These are phyloP conservation scores for Phytophthora hibernalis DNA, from an alignment of 352 stramenopile genomes.

Conservation along the genomic window DNA sequence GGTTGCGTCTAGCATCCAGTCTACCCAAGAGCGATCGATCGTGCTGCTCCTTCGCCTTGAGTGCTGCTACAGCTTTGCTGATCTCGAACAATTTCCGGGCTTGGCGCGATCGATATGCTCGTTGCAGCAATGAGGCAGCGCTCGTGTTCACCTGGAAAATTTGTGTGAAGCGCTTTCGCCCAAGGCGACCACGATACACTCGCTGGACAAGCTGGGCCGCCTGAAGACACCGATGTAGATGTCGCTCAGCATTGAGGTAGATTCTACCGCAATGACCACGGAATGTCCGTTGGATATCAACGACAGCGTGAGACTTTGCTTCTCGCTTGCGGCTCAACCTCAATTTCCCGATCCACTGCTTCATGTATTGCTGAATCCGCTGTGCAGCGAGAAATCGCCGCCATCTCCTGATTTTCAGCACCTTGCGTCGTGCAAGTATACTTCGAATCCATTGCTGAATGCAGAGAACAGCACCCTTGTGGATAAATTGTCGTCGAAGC, in stretches of 20 bases:
- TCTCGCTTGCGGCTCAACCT: conserved; percentile 43
- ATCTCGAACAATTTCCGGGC: conserved; percentile 64
- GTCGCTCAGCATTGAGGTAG: conserved; percentile 34
- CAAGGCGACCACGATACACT: conserved; percentile 37
- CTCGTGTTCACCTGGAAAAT: conserved; percentile 40
- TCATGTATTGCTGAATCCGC: conserved; percentile 62
- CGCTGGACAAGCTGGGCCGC: conserved; percentile 49
- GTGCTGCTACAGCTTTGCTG: conserved; percentile 50
- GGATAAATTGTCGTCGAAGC: conserved; percentile 56
- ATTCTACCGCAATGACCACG: conserved; percentile 49
- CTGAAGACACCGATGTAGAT: conserved; percentile 38
- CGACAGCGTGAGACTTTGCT: conserved; percentile 41
- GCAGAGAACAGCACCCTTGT: conserved; percentile 45
- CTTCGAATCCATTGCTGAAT: conserved; percentile 62
- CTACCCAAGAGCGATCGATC: conserved; percentile 58
- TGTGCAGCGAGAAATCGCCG: conserved; percentile 46
- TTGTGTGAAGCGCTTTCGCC: conserved; percentile 33
- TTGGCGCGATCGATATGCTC: conserved; percentile 54
- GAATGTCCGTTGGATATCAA: conserved; percentile 54
- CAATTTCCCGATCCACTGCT: conserved; percentile 55
- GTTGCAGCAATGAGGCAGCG: conserved; percentile 53
- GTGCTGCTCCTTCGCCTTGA: conserved; percentile 68
- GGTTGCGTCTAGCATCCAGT: conserved; percentile 62
- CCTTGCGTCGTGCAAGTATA: conserved; percentile 45
- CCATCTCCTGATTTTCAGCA: conserved; percentile 58